A percentile compares a stretch with the other conserved stretches of the same genome.
Evolutionary conservation across 257 asterid species (phyloP).

Genomic region (Primulina tabacum): DNA sequence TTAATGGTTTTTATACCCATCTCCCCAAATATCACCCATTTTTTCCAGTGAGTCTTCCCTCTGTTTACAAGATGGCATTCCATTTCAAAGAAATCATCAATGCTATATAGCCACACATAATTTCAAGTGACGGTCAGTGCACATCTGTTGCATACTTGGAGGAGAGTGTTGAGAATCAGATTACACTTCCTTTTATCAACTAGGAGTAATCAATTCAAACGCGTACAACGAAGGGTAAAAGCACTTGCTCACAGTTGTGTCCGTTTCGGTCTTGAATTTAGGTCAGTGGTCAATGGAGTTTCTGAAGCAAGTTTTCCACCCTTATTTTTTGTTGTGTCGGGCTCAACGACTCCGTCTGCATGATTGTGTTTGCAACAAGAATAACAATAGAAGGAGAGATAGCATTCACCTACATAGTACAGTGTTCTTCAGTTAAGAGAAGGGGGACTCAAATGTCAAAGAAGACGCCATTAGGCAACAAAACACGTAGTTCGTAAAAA

Average conservation of each 20-base stretch:
- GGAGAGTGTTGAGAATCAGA: not conserved
- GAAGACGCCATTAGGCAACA: constrained; percentile 1
- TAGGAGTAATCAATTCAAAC: no score
- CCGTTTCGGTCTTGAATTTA: not conserved
- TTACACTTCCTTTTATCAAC: not conserved
- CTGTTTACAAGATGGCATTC: not conserved
- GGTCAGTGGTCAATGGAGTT: constrained; percentile 37
- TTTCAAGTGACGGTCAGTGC: not conserved
- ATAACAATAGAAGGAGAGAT: constrained; percentile 55
- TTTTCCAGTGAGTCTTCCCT: not conserved
- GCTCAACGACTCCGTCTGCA: constrained; percentile 74
- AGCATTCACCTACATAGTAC: constrained; percentile 62
- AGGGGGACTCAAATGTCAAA: not conserved
- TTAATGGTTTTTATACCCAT: no score
- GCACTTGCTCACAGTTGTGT: constrained; percentile 19
- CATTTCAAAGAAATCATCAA: not conserved
- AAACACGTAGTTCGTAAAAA: constrained; percentile 11
- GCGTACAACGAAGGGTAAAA: not conserved
- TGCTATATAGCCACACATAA: not conserved
- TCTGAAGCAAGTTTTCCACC: constrained; percentile 77
- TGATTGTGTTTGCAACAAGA: constrained; percentile 79
- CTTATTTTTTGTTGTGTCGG: constrained; percentile 77
- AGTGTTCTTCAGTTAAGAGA: not conserved
- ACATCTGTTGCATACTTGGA: not conserved
- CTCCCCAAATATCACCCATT: not conserved